Percentiles rank a stretch among this genome's conserved stretches.
phyloP scores from a whole-genome alignment of 108 stramenopile species.

The Stephanodiscus minutulus region DNA sequence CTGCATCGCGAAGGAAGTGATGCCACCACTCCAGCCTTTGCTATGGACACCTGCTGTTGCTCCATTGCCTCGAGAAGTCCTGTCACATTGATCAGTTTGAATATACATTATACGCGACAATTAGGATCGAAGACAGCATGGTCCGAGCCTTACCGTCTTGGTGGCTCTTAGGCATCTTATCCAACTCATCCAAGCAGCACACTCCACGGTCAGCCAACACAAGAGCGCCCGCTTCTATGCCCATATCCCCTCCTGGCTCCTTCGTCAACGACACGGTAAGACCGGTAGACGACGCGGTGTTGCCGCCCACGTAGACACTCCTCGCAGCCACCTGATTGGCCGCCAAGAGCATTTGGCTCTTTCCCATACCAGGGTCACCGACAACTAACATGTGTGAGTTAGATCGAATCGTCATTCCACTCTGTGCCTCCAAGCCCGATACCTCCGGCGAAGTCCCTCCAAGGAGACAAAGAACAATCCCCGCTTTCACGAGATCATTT shows the following conservation, averaged over 20 bases:
- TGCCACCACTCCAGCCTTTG: constrained; percentile 95
- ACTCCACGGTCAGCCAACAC: constrained; percentile 96
- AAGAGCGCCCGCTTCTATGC: constrained; percentile 96
- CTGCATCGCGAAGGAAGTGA: constrained; percentile 90
- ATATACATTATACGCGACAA: background rate
- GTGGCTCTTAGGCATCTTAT: constrained; percentile 92
- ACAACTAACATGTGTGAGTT: constrained; percentile 85
- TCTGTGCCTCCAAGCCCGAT: constrained; percentile 35
- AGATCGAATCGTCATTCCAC: constrained; percentile 65
- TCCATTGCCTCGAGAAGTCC: constrained; percentile 99
- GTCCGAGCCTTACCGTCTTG: constrained; percentile 62
- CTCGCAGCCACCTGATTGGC: constrained; percentile 91
- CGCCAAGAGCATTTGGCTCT: constrained; percentile 94
- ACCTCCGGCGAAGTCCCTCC: constrained; percentile 86
- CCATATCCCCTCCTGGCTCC: constrained; percentile 89
- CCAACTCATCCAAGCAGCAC: constrained; percentile 98
- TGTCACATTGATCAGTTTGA: constrained; percentile 1
- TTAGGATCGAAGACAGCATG: background rate
- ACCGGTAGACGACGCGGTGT: constrained; percentile 92
- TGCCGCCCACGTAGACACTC: constrained; percentile 97
- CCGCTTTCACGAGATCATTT: constrained; percentile 97
- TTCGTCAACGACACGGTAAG: constrained; percentile 91
- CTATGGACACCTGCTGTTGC: constrained; percentile 97
- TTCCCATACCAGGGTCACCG: constrained; percentile 94
- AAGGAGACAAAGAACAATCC: constrained; percentile 93